These are phyloP conservation scores for Stramenopiles sp. DNA, from an alignment of 352 stramenopile genomes.

Conservation along the genomic window DNA sequence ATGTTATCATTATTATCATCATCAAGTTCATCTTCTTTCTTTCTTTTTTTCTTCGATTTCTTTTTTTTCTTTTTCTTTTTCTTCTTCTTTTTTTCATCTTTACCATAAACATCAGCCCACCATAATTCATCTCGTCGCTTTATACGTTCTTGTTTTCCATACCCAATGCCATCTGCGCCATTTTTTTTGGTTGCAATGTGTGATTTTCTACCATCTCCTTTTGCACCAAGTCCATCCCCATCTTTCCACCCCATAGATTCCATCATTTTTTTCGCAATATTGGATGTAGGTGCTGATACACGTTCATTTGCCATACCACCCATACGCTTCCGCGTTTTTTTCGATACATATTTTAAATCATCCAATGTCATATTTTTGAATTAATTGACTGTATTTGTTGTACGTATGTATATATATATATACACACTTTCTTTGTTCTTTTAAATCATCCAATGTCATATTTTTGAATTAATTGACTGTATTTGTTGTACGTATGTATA, in stretches of 20 bases:
- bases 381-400: not conserved
- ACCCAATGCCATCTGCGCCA: not conserved
- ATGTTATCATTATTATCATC: not conserved
- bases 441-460: conserved; percentile 4
- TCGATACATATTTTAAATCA: conserved; percentile 6
- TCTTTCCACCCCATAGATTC: conserved; percentile 5
- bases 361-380: not conserved
- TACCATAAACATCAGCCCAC: not conserved
- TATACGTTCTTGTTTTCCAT: conserved; percentile 4
- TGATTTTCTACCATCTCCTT: not conserved
- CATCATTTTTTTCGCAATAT: conserved; percentile 7
- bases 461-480: not conserved
- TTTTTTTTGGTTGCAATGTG: not conserved
- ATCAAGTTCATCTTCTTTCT: not conserved
- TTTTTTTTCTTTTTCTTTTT: conserved; percentile 6
- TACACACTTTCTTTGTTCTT: not conserved
- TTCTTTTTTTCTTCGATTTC: not conserved
- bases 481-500: not conserved
- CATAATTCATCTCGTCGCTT: not conserved
- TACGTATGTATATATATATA: not conserved
- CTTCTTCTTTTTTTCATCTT: not conserved
- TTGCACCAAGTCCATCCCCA: not conserved
- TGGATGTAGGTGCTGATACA: not conserved
- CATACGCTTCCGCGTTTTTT: not conserved
- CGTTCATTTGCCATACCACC: not conserved